Percentiles rank a stretch among this genome's conserved stretches.
phyloP scores from a whole-genome alignment of 83 land plant genomes.

The Thuja plicata region DNA sequence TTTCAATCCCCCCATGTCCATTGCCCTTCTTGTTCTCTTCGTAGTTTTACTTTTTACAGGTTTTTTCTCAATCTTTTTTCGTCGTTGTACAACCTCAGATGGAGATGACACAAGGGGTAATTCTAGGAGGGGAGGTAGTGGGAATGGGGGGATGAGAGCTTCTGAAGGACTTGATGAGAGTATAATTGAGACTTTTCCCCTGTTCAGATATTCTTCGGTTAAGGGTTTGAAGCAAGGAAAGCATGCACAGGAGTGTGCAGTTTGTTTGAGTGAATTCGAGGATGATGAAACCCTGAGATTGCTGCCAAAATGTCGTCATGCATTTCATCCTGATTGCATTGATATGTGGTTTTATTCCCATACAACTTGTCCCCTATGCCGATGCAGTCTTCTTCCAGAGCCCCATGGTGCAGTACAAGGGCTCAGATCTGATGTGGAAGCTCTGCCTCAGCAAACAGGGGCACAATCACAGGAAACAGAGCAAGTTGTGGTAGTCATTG shows the following conservation, averaged over 20 bases:
- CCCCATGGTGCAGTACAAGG: not conserved
- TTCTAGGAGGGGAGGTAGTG: not conserved
- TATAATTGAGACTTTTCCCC: slow-evolving; percentile 36
- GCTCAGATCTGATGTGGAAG: not conserved
- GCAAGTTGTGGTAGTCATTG: slow-evolving; percentile 5
- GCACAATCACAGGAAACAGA: not conserved
- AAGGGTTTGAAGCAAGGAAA: slow-evolving; percentile 22
- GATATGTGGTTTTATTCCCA: slow-evolving; percentile 63
- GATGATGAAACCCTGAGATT: slow-evolving; percentile 39
- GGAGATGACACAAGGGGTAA: not conserved
- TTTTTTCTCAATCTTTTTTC: slow-evolving; percentile 25
- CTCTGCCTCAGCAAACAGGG: not conserved
- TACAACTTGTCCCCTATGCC: slow-evolving; percentile 66
- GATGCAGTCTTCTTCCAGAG: slow-evolving; percentile 18
- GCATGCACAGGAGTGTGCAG: slow-evolving; percentile 37
- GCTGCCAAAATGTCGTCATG: slow-evolving; percentile 53
- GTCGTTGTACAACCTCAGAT: slow-evolving; percentile 10
- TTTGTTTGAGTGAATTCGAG: slow-evolving; percentile 57
- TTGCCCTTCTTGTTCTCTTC: slow-evolving; percentile 21
- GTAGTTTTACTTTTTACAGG: slow-evolving; percentile 20
- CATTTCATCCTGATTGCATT: slow-evolving; percentile 67
- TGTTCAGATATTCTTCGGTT: slow-evolving; percentile 28
- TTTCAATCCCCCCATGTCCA: slow-evolving; percentile 22
- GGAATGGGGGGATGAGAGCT: not conserved
- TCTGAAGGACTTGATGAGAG: slow-evolving; percentile 31